Conservation (phyloP, 106 monocot species). For the Iris macrosiphon region DNA sequence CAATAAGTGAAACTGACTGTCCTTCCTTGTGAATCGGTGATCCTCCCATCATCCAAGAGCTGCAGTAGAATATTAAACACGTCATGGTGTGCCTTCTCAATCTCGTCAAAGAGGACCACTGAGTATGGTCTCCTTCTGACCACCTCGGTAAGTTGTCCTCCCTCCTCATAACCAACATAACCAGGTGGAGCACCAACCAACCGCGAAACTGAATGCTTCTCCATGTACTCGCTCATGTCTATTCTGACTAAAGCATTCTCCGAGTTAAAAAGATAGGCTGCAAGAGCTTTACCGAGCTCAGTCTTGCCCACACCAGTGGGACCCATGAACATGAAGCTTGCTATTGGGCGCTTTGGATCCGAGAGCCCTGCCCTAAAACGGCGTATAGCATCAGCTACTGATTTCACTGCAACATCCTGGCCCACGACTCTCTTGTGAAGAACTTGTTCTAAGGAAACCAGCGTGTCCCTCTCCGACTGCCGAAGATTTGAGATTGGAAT, state of each 20-base stretch:
- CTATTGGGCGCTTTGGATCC: constrained; percentile 86
- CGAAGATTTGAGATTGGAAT: constrained; percentile 85
- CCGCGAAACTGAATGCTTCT: constrained; percentile 84
- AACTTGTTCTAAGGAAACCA: constrained; percentile 64
- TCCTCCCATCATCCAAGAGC: constrained; percentile 85
- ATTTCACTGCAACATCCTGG: constrained; percentile 82
- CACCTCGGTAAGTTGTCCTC: constrained; percentile 82
- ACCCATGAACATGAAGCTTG: constrained; percentile 98
- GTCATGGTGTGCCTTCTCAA: constrained; percentile 92
- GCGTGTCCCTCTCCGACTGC: constrained; percentile 77
- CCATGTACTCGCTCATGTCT: constrained; percentile 99
- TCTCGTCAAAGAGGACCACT: constrained; percentile 87
- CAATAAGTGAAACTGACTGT: constrained; percentile 79
- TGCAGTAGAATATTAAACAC: constrained; percentile 88
- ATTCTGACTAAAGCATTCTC: constrained; percentile 89
- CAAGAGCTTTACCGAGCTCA: constrained; percentile 86
- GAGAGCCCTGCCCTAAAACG: constrained; percentile 82
- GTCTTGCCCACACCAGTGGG: constrained; percentile 97
- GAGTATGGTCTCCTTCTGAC: constrained; percentile 76
- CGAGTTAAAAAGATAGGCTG: constrained; percentile 77
- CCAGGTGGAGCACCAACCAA: constrained; percentile 89
- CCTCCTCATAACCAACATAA: constrained; percentile 94
- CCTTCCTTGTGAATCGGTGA: constrained; percentile 84
- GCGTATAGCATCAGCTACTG: constrained; percentile 83
- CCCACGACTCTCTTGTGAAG: constrained; percentile 81